These are phyloP conservation scores for Coccomyxa subellipsoidea DNA, from an alignment of 163 green algal species.

Conservation along the genomic window DNA sequence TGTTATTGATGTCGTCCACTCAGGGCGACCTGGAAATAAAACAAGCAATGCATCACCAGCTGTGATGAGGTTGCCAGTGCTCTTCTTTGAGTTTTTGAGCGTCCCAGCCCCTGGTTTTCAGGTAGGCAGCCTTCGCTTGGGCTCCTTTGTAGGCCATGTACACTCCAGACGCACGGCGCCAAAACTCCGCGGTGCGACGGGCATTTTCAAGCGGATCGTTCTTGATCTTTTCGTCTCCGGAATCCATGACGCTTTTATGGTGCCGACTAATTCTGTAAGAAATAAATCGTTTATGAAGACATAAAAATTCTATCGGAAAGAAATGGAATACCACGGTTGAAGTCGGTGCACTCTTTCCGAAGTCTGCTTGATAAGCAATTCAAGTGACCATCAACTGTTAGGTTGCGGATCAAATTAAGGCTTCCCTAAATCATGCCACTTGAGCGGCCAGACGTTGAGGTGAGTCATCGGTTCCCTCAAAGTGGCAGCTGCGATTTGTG, in stretches of 20 bases:
- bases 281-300: too few relatives aligned
- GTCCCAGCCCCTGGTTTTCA: constrained; percentile 27
- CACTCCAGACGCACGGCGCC: constrained; percentile 42
- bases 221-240: constrained; percentile 3
- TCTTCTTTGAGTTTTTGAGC: constrained; percentile 40
- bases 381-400: too few relatives aligned
- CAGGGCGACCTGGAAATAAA: background rate
- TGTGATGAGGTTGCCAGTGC: constrained; percentile 74
- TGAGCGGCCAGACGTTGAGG: too few relatives aligned
- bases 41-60: constrained; percentile 14
- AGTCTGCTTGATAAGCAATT: too few relatives aligned
- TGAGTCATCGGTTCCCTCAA: too few relatives aligned
- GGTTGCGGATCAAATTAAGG: too few relatives aligned
- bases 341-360: too few relatives aligned
- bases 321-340: too few relatives aligned
- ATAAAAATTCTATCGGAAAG: too few relatives aligned
- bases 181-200: constrained; percentile 52
- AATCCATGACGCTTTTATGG: background rate
- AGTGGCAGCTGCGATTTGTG: too few relatives aligned
- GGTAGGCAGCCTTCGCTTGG: constrained; percentile 32
- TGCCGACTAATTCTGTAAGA: background rate
- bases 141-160: constrained; percentile 58
- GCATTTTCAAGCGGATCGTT: background rate
- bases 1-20: too few relatives aligned
- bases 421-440: too few relatives aligned